Percentiles rank a stretch among this genome's conserved stretches.
These are phyloP conservation scores for Ajuga reptans DNA, from an alignment of 305 asterid genomes.

Conservation along the genomic window DNA sequence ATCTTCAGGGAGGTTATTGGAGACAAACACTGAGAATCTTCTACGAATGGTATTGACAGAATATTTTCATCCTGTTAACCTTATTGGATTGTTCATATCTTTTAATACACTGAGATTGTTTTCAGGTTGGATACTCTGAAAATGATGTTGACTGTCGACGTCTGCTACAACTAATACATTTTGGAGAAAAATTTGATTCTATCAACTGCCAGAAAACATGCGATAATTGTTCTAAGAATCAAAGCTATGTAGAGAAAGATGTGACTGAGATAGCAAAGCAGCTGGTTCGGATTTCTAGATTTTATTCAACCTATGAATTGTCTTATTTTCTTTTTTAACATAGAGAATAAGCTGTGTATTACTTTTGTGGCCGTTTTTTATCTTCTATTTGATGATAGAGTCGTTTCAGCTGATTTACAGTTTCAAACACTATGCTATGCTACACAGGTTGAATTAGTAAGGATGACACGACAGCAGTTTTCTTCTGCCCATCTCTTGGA, in stretches of 20 bases:
- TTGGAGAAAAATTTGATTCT: constrained; percentile 89
- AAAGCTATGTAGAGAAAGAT: constrained; percentile 66
- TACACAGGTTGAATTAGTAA: constrained; percentile 82
- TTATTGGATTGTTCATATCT: background rate
- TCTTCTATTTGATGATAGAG: constrained; percentile 4
- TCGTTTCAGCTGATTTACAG: constrained; percentile 1
- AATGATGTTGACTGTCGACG: constrained; percentile 95
- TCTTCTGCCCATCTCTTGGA: constrained; percentile 89
- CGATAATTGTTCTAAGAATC: constrained; percentile 76
- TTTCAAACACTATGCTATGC: constrained; percentile 17
- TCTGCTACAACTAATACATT: constrained; percentile 85
- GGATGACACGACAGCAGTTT: constrained; percentile 62
- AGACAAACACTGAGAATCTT: constrained; percentile 86
- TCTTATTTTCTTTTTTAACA: constrained; percentile 10
- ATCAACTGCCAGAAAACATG: constrained; percentile 75
- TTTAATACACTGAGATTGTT: constrained; percentile 20
- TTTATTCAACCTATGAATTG: background rate
- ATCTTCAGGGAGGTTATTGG: constrained; percentile 72
- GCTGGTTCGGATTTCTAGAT: constrained; percentile 48
- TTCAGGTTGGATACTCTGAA: constrained; percentile 93
- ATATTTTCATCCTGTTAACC: constrained; percentile 12
- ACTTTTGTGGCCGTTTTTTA: constrained; percentile 2
- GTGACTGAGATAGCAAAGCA: constrained; percentile 78
- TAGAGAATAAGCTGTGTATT: background rate
- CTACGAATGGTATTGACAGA: constrained; percentile 59